phyloP scores from a whole-genome alignment of 2,329 filamentous ascomycete genomes.

The Hypoxylon sp. region DNA sequence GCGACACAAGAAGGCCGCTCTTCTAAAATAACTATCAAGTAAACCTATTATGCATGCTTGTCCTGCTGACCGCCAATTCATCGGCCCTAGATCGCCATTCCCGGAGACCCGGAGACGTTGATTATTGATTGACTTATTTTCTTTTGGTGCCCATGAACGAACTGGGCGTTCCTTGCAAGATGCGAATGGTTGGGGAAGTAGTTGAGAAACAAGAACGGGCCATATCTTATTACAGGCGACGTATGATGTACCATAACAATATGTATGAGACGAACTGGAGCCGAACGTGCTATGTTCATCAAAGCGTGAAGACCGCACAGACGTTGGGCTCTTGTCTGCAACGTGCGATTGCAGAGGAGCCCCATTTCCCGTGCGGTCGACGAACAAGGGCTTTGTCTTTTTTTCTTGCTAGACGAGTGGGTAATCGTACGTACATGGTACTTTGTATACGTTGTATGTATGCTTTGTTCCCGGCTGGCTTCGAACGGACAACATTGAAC shows the following conservation, averaged over 20 bases:
- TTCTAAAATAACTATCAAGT: constrained; percentile 8
- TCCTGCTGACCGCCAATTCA: constrained; percentile 68
- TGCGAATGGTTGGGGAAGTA: constrained; percentile 14
- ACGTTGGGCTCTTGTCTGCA: constrained; percentile 48
- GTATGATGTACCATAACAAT: constrained; percentile 44
- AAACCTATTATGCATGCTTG: constrained; percentile 47
- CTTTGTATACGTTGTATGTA: constrained; percentile 15
- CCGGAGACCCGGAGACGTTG: constrained; percentile 51
- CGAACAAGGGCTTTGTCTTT: constrained; percentile 47
- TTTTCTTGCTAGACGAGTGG: constrained; percentile 12
- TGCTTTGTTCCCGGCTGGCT: constrained; percentile 19
- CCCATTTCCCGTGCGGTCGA: constrained; percentile 51
- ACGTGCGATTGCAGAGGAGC: constrained; percentile 48
- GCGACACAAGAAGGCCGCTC: background rate
- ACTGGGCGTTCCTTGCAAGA: constrained; percentile 20
- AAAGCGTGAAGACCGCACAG: constrained; percentile 52
- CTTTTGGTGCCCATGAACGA: constrained; percentile 20
- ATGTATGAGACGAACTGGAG: constrained; percentile 45
- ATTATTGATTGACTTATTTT: constrained; percentile 27
- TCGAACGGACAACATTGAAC: constrained; percentile 24
- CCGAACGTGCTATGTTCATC: constrained; percentile 40
- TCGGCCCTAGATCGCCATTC: constrained; percentile 53
- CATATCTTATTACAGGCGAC: constrained; percentile 47
- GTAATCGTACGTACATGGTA: constrained; percentile 11
- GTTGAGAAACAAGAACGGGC: constrained; percentile 24